These are phyloP conservation scores for Beta lomatogona DNA, from an alignment of 179 eudicot genomes.

Conservation along the genomic window DNA sequence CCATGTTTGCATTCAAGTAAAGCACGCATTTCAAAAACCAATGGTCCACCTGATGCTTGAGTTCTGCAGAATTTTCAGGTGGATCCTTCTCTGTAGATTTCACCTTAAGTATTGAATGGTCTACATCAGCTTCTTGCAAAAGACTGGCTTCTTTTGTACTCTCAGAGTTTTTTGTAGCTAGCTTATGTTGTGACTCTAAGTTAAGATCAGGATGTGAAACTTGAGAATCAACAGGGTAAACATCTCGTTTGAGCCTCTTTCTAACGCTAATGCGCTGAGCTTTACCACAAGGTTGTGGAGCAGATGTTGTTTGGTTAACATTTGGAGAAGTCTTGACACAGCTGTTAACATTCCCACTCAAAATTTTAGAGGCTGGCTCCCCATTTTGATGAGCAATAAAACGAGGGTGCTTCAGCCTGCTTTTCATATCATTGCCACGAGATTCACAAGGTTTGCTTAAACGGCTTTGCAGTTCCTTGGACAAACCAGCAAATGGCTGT, in stretches of 20 bases:
- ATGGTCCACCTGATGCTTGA: slow-evolving; percentile 27
- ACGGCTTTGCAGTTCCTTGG: slow-evolving; percentile 28
- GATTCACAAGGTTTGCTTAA: slow-evolving; percentile 26
- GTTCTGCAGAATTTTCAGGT: slow-evolving; percentile 27
- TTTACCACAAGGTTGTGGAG: slow-evolving; percentile 16
- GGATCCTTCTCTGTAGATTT: slow-evolving; percentile 29
- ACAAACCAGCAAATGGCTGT: slow-evolving; percentile 21
- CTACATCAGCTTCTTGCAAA: slow-evolving; percentile 21
- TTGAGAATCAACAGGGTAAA: slow-evolving; percentile 7
- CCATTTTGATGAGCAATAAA: slow-evolving; percentile 1
- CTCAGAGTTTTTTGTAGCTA: slow-evolving; percentile 2
- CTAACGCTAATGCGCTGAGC: slow-evolving; percentile 14
- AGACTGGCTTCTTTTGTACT: slow-evolving; percentile 13
- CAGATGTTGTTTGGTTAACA: neutral
- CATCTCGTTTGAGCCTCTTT: slow-evolving; percentile 31
- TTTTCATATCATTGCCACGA: slow-evolving; percentile 17
- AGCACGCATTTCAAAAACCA: slow-evolving; percentile 33
- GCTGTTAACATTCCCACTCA: neutral
- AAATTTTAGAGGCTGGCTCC: neutral
- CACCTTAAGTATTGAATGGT: slow-evolving; percentile 28
- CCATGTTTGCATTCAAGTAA: slow-evolving; percentile 27
- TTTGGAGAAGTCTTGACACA: slow-evolving; percentile 2
- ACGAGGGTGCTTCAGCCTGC: slow-evolving; percentile 23
- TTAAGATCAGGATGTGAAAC: slow-evolving; percentile 6
- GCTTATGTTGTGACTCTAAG: slow-evolving; percentile 17